Percentiles rank a stretch among this genome's conserved stretches.
Conservation (phyloP, 805 yeast genomes). For the Vanderwaltozyma tropicalis region DNA sequence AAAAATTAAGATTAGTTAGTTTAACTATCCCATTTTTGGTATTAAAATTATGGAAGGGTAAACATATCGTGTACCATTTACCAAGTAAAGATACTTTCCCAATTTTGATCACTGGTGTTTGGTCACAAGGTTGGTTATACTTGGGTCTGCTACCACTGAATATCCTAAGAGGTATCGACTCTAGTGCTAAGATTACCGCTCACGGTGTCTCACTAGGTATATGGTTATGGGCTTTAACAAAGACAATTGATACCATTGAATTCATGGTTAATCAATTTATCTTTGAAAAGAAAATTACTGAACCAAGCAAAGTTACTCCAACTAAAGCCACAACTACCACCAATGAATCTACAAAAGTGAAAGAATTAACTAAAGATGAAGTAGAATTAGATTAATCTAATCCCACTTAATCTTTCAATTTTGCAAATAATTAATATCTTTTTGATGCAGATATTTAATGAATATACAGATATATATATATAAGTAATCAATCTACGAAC, state of each 20-base stretch:
- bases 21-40: constrained; percentile 25
- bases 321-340: background rate
- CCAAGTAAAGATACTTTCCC: constrained; percentile 24
- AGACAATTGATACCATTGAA: constrained; percentile 21
- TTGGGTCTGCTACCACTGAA: constrained; percentile 20
- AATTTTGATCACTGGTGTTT: constrained; percentile 20
- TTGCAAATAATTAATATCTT: no score
- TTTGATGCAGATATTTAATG: no score
- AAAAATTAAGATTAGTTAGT: constrained; percentile 15
- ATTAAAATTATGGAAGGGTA: constrained; percentile 27
- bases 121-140: constrained; percentile 27
- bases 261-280: constrained; percentile 18
- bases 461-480: no score
- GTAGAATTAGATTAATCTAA: constrained; percentile 5
- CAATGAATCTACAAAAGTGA: background rate
- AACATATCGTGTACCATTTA: constrained; percentile 21
- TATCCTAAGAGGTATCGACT: constrained; percentile 5
- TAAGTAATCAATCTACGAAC: no score
- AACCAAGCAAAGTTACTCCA: constrained; percentile 10
- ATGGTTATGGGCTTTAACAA: constrained; percentile 28
- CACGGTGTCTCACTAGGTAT: constrained; percentile 27
- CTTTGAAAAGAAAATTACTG: constrained; percentile 6
- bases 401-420: no score
- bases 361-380: constrained; percentile 1
- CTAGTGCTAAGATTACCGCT: background rate